Percentiles rank a stretch among this genome's conserved stretches.
phyloP scores from a whole-genome alignment of 1,284 basidiomycete species.

The Ceratobasidium sp. region DNA sequence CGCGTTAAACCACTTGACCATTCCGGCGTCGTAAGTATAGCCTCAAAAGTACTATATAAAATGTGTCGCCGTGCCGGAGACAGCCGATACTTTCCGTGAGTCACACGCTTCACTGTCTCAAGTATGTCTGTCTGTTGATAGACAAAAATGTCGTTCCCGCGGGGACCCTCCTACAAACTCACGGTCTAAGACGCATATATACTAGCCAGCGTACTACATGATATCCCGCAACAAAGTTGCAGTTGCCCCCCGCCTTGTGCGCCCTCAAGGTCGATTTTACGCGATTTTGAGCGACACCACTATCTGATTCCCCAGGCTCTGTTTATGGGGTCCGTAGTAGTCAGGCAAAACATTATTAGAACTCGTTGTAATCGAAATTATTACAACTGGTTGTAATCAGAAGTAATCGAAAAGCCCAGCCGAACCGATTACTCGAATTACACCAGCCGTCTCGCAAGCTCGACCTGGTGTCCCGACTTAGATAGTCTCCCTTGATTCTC shows the following conservation, averaged over 20 bases:
- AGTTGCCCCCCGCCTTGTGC: background rate
- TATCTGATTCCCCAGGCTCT: background rate
- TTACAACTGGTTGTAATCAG: constrained; percentile 12
- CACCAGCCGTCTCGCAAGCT: constrained; percentile 10
- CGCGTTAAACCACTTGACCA: too few species aligned
- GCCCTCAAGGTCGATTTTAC: background rate
- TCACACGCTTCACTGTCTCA: too few species aligned
- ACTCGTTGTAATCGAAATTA: background rate
- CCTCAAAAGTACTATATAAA: too few species aligned
- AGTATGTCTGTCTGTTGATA: too few species aligned
- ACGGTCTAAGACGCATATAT: background rate
- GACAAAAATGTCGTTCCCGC: too few species aligned
- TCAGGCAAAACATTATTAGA: background rate
- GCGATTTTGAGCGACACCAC: background rate
- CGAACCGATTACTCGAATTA: background rate
- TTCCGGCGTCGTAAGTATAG: too few species aligned
- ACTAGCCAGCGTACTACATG: background rate
- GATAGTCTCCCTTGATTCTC: background rate
- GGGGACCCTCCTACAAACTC: too few species aligned
- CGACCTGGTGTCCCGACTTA: background rate
- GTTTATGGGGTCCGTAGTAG: background rate
- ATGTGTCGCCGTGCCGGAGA: too few species aligned
- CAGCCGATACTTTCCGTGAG: too few species aligned
- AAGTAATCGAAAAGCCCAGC: background rate
- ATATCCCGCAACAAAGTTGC: background rate